phyloP scores from a whole-genome alignment of 148 eudicot species.

The Vaccinium vitisidaea region DNA sequence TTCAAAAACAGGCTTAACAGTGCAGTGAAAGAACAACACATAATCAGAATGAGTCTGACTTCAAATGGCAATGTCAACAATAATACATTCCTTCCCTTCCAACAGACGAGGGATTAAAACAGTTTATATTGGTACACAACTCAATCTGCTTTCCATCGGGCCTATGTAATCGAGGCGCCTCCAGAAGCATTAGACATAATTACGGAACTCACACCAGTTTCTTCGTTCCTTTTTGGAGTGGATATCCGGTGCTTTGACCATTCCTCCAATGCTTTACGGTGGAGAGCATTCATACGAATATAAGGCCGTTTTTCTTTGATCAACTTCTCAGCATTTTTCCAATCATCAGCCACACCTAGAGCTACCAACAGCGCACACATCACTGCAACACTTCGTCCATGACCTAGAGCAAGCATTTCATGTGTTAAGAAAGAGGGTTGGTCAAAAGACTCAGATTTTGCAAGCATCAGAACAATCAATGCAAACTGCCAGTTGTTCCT shows the following conservation, averaged over 20 bases:
- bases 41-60: background rate
- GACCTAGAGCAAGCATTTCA: constrained; percentile 47
- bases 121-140: background rate
- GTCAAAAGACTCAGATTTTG: background rate
- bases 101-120: background rate
- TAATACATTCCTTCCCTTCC: background rate
- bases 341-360: constrained; percentile 71
- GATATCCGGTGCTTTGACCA: constrained; percentile 81
- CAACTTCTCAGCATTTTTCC: constrained; percentile 89
- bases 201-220: constrained; percentile 23
- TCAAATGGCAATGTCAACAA: constrained; percentile 2
- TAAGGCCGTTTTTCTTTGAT: constrained; percentile 58
- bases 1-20: background rate
- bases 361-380: constrained; percentile 81
- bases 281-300: constrained; percentile 78
- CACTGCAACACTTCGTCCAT: constrained; percentile 93
- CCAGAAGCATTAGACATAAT: constrained; percentile 29
- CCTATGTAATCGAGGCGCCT: constrained; percentile 11
- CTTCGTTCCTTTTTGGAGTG: constrained; percentile 34
- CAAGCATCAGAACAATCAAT: background rate
- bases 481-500: background rate
- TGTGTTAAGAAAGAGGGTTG: constrained; percentile 1
- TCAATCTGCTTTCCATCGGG: background rate
- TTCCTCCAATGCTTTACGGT: constrained; percentile 76
- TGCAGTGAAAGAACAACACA: background rate